Percentiles rank a stretch among this genome's conserved stretches.
Evolutionary conservation across 2,329 filamentous ascomycete species (phyloP).

Genomic region (Fusarium phyllophilum): DNA sequence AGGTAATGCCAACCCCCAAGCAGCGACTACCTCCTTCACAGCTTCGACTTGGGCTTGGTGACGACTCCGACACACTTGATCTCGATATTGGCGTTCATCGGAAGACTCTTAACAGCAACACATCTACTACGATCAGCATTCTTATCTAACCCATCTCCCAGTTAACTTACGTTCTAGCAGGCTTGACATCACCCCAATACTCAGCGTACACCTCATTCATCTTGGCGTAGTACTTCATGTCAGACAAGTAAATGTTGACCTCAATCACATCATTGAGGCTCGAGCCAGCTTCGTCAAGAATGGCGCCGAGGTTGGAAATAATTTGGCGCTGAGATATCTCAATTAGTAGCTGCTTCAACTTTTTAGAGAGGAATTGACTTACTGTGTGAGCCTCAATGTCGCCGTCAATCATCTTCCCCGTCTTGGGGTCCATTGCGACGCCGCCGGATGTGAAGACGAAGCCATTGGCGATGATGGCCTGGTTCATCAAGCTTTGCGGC

Average conservation of each 20-base stretch:
- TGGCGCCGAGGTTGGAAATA: slow-evolving; percentile 74
- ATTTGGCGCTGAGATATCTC: slow-evolving; percentile 58
- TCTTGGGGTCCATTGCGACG: slow-evolving; percentile 68
- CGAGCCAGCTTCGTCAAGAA: slow-evolving; percentile 74
- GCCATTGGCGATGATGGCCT: slow-evolving; percentile 62
- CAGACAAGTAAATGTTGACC: slow-evolving; percentile 75
- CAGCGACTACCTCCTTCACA: neutral
- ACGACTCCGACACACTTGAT: slow-evolving; percentile 45
- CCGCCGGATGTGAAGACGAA: slow-evolving; percentile 77
- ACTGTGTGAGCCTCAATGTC: slow-evolving; percentile 72
- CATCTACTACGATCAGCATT: slow-evolving; percentile 35
- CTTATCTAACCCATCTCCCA: accelerated
- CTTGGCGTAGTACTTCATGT: slow-evolving; percentile 77
- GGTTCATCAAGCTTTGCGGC: slow-evolving; percentile 34
- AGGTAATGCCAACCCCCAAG: accelerated
- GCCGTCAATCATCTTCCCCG: slow-evolving; percentile 70
- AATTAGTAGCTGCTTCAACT: neutral
- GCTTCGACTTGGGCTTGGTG: slow-evolving; percentile 33
- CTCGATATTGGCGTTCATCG: slow-evolving; percentile 45
- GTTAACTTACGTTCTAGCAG: slow-evolving; percentile 49
- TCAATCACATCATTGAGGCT: slow-evolving; percentile 73
- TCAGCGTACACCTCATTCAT: slow-evolving; percentile 79
- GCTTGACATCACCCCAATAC: slow-evolving; percentile 66
- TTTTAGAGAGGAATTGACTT: neutral
- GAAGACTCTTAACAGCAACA: slow-evolving; percentile 47